A percentile compares a stretch with the other conserved stretches of the same genome.
These are phyloP conservation scores for Ophiostoma sp. DNA, from an alignment of 2,329 filamentous ascomycete genomes.

Conservation along the genomic window DNA sequence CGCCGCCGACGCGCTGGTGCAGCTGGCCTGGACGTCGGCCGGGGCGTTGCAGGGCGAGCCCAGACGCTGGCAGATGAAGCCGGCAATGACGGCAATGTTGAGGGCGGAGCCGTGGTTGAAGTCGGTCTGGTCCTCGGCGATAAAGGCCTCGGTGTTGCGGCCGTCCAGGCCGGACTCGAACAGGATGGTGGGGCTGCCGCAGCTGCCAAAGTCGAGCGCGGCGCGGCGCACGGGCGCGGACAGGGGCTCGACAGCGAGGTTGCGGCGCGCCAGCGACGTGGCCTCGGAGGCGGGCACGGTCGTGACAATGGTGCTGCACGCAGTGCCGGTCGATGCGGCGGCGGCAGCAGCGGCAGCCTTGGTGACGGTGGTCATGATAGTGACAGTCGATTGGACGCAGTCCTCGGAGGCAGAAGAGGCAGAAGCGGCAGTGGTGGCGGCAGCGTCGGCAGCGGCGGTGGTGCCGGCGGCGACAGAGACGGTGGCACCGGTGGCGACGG, in stretches of 20 bases:
- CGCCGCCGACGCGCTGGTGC: constrained; percentile 30
- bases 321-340: constrained; percentile 23
- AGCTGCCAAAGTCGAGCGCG: constrained; percentile 37
- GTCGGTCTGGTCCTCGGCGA: constrained; percentile 38
- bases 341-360: constrained; percentile 2
- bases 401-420: constrained; percentile 12
- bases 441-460: constrained; percentile 24
- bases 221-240: constrained; percentile 20
- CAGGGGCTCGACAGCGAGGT: constrained; percentile 38
- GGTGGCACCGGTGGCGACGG: constrained; percentile 26
- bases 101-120: constrained; percentile 46
- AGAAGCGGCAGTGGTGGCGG: neutral
- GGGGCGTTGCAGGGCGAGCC: constrained; percentile 34
- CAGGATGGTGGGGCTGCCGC: constrained; percentile 39
- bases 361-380: neutral
- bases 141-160: constrained; percentile 40
- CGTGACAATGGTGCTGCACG: constrained; percentile 24
- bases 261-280: constrained; percentile 25
- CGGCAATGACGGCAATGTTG: constrained; percentile 44
- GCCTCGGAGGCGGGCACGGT: constrained; percentile 26
- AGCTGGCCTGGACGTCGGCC: constrained; percentile 30
- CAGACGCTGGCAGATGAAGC: constrained; percentile 45
- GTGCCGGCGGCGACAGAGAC: constrained; percentile 22
- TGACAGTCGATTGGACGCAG: neutral
- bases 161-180: constrained; percentile 43